Base-by-base conservation (phyloP, 2,329 filamentous ascomycete genomes). In the Didymella pinodella region DNA sequence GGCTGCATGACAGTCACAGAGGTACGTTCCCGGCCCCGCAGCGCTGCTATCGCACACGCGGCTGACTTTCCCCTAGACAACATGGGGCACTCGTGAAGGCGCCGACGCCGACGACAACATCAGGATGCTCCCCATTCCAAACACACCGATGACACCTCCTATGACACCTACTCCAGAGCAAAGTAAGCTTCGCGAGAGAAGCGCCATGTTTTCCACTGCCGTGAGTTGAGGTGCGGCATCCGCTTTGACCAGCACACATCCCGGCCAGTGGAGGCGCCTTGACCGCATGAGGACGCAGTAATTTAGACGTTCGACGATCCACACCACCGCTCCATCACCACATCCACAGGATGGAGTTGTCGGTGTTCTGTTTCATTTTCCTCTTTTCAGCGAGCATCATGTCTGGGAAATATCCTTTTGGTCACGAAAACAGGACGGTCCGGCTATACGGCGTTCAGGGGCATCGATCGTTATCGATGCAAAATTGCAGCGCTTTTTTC, bases 51-150 rank as follows among this genome's bases (percentile, higher is more conserved):
- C 34, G 54, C 40, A 43, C 48, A 45, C 52, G 47, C 59, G 54
- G 34, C 71, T 73, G 57, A 73, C 67, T 46, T 29, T 16, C 44
- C 44, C 44, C 48, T 64, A 97, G 93, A 97, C 93, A 44, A 94
- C 93, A 51, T 97, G 93, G 93, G 93, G 93, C 73, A 97, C 92
- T 79, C 90, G 93, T 78, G 91, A 92, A 70, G 93, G 95, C 70
- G 93, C 92, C 73, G 93, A 97, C 78, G 85, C 90, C 67, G 90
- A 96, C 68, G 75, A 78, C 63, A 76, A 76, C 64, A 73, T 77
- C 59, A 70, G 76, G 57, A 77, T 78, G 75, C 61, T 76, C 50
- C 74, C 74, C 12, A 76, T 76, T 55, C 70, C 72, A 45, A 63
- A 61, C 44, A 72, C 71, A 28, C 64, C 69, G 31, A 75, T 76